These are phyloP conservation scores for Fusarium cyanostomum DNA, from an alignment of 2,329 filamentous ascomycete species.

Conservation along the genomic window DNA sequence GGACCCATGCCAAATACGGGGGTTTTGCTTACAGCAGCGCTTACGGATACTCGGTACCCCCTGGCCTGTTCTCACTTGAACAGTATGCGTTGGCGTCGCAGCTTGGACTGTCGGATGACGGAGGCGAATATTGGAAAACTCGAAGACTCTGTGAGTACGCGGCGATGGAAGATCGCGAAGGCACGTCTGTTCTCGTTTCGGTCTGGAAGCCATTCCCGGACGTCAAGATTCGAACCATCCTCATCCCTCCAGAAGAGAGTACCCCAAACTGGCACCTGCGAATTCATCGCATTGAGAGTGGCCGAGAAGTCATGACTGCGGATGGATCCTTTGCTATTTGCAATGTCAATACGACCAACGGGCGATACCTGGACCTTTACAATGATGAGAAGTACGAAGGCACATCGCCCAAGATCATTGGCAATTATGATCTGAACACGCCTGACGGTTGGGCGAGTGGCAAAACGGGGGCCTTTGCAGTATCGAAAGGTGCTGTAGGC, in stretches of 20 bases:
- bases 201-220: constrained; percentile 77
- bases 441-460: constrained; percentile 64
- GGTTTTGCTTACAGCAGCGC: constrained; percentile 80
- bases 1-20: constrained; percentile 83
- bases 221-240: constrained; percentile 70
- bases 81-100: constrained; percentile 81
- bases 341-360: constrained; percentile 59
- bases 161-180: constrained; percentile 65
- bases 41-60: constrained; percentile 81
- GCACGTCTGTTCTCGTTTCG: constrained; percentile 70
- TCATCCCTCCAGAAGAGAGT: constrained; percentile 67
- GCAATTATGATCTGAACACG: constrained; percentile 67
- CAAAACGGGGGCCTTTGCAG: constrained; percentile 62
- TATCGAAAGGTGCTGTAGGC: constrained; percentile 64
- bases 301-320: constrained; percentile 72
- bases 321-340: constrained; percentile 79
- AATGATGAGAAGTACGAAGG: constrained; percentile 58
- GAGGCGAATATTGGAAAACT: constrained; percentile 81
- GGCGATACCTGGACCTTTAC: constrained; percentile 62
- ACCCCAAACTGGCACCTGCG: constrained; percentile 77
- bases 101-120: constrained; percentile 79
- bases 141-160: constrained; percentile 74
- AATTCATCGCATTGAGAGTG: constrained; percentile 68
- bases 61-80: constrained; percentile 78
- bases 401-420: constrained; percentile 64